Percentiles rank a stretch among this genome's conserved stretches.
These are phyloP conservation scores for Myxozyma nipponensis DNA, from an alignment of 805 yeast genomes.

Conservation along the genomic window DNA sequence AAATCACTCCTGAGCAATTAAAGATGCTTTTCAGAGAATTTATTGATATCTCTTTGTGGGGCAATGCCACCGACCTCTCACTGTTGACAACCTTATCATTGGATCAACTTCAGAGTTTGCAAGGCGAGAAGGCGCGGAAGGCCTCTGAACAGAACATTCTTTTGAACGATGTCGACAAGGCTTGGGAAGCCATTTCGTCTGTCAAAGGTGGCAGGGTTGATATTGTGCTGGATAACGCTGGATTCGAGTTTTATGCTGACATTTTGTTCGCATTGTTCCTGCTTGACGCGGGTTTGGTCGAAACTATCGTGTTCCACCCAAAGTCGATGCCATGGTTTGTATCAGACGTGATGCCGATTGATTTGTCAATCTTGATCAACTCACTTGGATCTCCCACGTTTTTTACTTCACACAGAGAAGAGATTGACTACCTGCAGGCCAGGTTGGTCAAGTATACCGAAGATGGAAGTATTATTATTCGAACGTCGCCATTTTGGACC, in stretches of 20 bases:
- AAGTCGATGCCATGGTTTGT: conserved; percentile 97
- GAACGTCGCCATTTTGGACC: conserved; percentile 84
- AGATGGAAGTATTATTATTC: conserved; percentile 48
- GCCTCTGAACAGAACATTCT: conserved; percentile 27
- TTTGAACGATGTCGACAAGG: conserved; percentile 27
- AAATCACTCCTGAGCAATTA: conserved; percentile 30
- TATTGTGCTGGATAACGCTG: conserved; percentile 54
- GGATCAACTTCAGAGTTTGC: conserved; percentile 86
- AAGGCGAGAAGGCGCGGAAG: conserved; percentile 80
- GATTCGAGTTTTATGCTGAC: conserved; percentile 93
- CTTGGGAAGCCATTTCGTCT: conserved; percentile 23
- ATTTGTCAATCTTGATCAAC: conserved; percentile 44
- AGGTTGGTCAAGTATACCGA: conserved; percentile 45
- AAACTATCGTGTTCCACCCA: conserved; percentile 66
- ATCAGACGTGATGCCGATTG: conserved; percentile 87
- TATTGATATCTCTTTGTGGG: conserved; percentile 90
- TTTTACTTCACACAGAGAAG: conserved; percentile 48
- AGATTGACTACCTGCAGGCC: conserved; percentile 48
- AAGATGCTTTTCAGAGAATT: conserved; percentile 53
- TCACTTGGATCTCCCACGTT: conserved; percentile 34
- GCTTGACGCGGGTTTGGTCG: conserved; percentile 64
- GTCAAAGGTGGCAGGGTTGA: conserved; percentile 28
- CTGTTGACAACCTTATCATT: conserved; percentile 75
- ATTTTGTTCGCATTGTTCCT: conserved; percentile 60
- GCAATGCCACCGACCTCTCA: conserved; percentile 94